Conservation (phyloP, 345 rosid species). For the Eucalyptus polybractea region DNA sequence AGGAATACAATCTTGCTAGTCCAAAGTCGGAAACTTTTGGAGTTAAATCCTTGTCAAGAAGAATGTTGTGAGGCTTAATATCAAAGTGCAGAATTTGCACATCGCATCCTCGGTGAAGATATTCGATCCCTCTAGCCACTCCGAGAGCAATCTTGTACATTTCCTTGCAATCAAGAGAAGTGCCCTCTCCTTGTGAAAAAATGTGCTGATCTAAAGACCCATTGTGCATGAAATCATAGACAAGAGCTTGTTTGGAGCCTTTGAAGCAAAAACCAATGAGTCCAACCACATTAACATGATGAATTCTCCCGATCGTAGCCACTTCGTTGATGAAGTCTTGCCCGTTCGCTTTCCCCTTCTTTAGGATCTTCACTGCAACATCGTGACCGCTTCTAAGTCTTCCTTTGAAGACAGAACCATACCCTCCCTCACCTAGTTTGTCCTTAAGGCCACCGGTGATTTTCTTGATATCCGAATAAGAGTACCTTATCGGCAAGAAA, state of each 20-base stretch:
- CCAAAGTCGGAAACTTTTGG: background rate
- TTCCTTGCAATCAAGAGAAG: background rate
- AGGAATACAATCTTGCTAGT: accelerated
- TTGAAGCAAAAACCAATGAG: background rate
- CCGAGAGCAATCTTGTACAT: background rate
- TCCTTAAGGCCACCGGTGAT: too few species aligned
- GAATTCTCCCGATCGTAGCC: background rate
- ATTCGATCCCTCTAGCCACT: background rate
- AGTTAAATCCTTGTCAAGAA: background rate
- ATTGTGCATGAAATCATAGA: background rate
- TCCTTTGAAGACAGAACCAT: background rate
- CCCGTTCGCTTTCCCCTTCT: background rate
- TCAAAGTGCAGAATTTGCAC: background rate
- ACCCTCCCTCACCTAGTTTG: too few species aligned
- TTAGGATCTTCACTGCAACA: background rate
- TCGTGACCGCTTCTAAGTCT: accelerated
- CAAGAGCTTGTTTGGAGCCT: background rate
- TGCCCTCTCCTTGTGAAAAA: background rate
- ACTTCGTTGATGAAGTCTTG: background rate
- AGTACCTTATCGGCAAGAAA: too few species aligned
- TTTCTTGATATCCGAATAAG: too few species aligned
- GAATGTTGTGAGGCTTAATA: background rate
- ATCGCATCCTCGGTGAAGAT: background rate
- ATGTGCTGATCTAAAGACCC: background rate
- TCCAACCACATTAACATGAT: background rate